These are phyloP conservation scores for Aspergillus pseudoviridinutans DNA, from an alignment of 2,329 filamentous ascomycete genomes.

Conservation along the genomic window DNA sequence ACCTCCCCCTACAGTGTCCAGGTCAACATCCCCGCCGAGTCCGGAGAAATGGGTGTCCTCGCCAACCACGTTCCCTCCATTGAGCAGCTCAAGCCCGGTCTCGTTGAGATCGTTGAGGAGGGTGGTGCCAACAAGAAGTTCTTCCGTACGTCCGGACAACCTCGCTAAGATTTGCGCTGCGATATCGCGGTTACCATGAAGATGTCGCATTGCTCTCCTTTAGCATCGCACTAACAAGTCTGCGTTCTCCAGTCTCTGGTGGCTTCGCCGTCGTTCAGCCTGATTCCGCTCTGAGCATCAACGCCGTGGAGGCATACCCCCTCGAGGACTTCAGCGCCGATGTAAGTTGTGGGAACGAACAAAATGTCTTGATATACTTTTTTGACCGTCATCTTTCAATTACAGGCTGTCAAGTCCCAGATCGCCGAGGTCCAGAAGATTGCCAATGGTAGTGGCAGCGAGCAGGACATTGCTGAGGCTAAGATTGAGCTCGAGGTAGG, in stretches of 20 bases:
- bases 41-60: conserved; percentile 98
- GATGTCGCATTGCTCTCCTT: neutral
- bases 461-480: conserved; percentile 96
- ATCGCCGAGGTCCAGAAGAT: conserved; percentile 96
- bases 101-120: conserved; percentile 96
- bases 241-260: conserved; percentile 67
- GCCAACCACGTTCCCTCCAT: conserved; percentile 98
- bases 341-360: conserved; percentile 35
- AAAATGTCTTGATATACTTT: conserved; percentile 1
- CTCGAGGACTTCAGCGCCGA: conserved; percentile 96
- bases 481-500: conserved; percentile 98
- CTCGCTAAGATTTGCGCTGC: conserved; percentile 6
- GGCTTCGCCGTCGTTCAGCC: conserved; percentile 97
- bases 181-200: neutral
- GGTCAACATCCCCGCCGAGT: conserved; percentile 98
- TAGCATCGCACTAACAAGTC: conserved; percentile 16
- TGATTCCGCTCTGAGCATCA: conserved; percentile 92
- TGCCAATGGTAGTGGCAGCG: conserved; percentile 81
- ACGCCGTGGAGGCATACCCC: conserved; percentile 91
- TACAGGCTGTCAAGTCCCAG: conserved; percentile 73
- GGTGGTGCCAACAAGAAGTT: conserved; percentile 85
- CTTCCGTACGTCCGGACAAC: conserved; percentile 69
- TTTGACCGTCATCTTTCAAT: conserved; percentile 3
- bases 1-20: conserved; percentile 73
- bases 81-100: conserved; percentile 95